Base-by-base conservation (phyloP, 208 protist genomes). In the Wallacemonas collosoma region DNA sequence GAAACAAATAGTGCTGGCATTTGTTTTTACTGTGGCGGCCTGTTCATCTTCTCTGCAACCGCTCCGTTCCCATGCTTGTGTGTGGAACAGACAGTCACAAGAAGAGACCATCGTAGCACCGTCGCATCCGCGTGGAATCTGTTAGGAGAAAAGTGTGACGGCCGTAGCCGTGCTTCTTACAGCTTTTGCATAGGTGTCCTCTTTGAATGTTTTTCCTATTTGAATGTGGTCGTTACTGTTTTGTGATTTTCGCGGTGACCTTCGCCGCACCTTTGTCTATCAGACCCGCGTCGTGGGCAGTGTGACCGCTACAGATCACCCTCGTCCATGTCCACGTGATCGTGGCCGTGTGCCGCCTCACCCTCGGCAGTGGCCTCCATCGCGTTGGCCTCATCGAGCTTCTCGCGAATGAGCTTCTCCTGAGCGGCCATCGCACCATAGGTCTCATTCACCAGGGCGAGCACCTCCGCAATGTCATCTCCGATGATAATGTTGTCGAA, bases 401-500 rank as follows among this genome's bases (percentile, higher is more conserved):
- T 68, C 26, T 70, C 26, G 38, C 68, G n/a, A 26, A 69, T 50
- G 6, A 45, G 35, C 58, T 43, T 71, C 70, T 78, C 73, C 65
- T 72, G 12, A 55, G 66, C 64, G 3, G 67, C 63, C 48, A 82
- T 78, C 64, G 68, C 69, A 57, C 69, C 77, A 68, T 78, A 78
- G 36, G 72, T 75, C n/a, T 26, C 47, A 50, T 74, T 61, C 55
- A 82, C 68, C 26, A 74, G 26, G 48, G 45, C 69, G 58, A 96
- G 71, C 67, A 98, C 97, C 71, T 97, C 97, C 45, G 81, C 73
- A 15, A 96, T 36, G 73, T 88, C 58, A 73, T 99, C 95, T 44
- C 87, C 82, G 54, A 99, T 78, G 63, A 99, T 82, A 72, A 99
- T 97, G 86, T 99, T 94, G 73, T 99, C 93, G 78, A 98, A 99